phyloP scores from a whole-genome alignment of 1,139 yeast species.

The Yamadazyma diddensiae region DNA sequence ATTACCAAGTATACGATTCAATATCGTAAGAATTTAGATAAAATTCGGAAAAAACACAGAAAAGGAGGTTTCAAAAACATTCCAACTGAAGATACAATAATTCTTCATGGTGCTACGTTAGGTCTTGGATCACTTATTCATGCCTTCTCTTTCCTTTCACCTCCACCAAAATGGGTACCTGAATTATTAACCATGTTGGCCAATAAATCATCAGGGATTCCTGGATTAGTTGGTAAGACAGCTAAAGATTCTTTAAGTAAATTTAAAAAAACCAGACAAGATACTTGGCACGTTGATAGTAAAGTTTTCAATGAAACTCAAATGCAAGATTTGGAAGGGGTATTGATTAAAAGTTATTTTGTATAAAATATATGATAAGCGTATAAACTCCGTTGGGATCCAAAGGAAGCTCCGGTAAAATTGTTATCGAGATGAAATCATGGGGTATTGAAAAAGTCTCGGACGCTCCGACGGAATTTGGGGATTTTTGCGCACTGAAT shows the following conservation, averaged over 20 bases:
- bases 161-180: conserved; percentile 93
- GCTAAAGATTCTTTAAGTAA: conserved; percentile 81
- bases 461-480: conserved; percentile 7
- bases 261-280: conserved; percentile 90
- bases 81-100: conserved; percentile 41
- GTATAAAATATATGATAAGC: conserved; percentile 29
- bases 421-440: background rate
- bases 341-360: conserved; percentile 88
- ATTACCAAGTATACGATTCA: conserved; percentile 22
- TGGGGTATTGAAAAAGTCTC: conserved; percentile 1
- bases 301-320: conserved; percentile 74
- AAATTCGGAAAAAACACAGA: conserved; percentile 29
- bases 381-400: background rate
- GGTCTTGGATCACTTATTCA: conserved; percentile 87
- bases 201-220: conserved; percentile 62
- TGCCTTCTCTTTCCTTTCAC: conserved; percentile 89
- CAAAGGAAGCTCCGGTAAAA: conserved; percentile 1
- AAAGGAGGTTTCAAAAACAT: conserved; percentile 28
- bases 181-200: conserved; percentile 67
- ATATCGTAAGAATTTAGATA: conserved; percentile 31
- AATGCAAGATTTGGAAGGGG: conserved; percentile 91
- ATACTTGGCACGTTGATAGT: conserved; percentile 94
- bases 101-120: conserved; percentile 81
- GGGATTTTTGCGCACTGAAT: conserved; percentile 1
- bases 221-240: conserved; percentile 79